Base-by-base conservation (phyloP, 208 protist species). In the Leishmania arabica region DNA sequence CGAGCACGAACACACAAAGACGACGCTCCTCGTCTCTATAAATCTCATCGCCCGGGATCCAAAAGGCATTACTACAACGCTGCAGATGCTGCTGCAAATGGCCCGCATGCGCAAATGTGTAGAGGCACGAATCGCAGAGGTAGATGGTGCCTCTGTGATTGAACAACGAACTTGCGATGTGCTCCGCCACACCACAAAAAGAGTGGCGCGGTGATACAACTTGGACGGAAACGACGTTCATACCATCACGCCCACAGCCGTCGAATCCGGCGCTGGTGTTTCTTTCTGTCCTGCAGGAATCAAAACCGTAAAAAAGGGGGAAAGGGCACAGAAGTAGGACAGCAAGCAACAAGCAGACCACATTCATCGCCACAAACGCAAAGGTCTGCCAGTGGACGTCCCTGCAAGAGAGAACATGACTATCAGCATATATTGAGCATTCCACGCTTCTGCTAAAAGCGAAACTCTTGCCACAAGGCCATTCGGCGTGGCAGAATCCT, bases 11-110 rank as follows among this genome's bases (percentile, higher is more conserved):
- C 0, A 95, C 82, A 45, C 81, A 90, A 53, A 88, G 80, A 49
- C 40, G 13, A 24, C 82, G 83, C 7, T 40, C 74, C 24, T 45
- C 31, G 71, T 89, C 85, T 21, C 90, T 85, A 75, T 92, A 96
- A 15, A 96, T 80, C 71, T 94, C 92, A 65, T 93, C 83, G 7
- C 92, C 90, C 27, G 90, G 92, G 68, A 96, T 91, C 84, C 86
- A 93, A 75, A 91, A 96, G 0, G 81, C 77, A 71, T 93, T 87
- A 8, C 83, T 42, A 71, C 92, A 95, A 6, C 82, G 54, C 21
- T 80, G 76, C 3, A 84, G 79, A 58, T 95, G 92, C n/a, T 84
- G 58, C n/a, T 84, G 76, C 27, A 95, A 54, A 56, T 93, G 80
- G 24, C 66, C 27, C 0, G 76, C 49, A 0, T 72, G 24, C 6